These are phyloP conservation scores for Corylus heterophylla DNA, from an alignment of 306 rosid species.

Conservation along the genomic window DNA sequence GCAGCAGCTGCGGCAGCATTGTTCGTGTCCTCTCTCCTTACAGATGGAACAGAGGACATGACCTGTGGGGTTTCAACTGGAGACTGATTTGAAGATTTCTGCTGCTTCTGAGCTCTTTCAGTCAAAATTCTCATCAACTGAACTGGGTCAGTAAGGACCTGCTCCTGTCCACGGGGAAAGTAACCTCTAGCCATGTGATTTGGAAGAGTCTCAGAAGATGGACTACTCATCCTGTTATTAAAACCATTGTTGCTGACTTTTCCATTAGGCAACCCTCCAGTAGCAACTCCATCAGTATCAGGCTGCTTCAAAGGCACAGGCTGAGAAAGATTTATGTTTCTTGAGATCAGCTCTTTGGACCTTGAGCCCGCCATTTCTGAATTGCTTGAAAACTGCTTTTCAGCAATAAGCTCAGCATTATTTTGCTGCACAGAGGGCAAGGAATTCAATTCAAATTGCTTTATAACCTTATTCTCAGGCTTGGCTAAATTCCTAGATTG, in stretches of 20 bases:
- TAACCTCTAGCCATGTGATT: conserved; percentile 54
- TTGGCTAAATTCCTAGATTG: conserved; percentile 47
- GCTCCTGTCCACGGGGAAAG: conserved; percentile 65
- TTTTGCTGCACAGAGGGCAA: conserved; percentile 54
- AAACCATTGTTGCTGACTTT: conserved; percentile 38
- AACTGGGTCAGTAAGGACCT: conserved; percentile 71
- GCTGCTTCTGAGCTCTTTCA: conserved; percentile 72
- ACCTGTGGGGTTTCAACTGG: conserved; percentile 52
- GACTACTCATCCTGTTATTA: conserved; percentile 48
- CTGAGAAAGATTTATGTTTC: conserved; percentile 46
- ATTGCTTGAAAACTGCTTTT: conserved; percentile 54
- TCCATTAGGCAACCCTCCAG: conserved; percentile 72
- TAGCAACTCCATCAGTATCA: conserved; percentile 53
- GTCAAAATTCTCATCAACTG: conserved; percentile 76
- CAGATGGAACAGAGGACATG: conserved; percentile 53
- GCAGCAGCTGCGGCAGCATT: conserved; percentile 93
- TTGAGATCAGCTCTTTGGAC: conserved; percentile 57
- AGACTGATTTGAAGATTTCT: conserved; percentile 57
- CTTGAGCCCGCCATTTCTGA: conserved; percentile 51
- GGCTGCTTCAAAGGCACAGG: conserved; percentile 62
- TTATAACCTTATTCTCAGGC: conserved; percentile 59
- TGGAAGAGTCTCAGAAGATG: conserved; percentile 58
- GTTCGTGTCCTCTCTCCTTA: conserved; percentile 54
- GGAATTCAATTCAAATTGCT: conserved; percentile 77
- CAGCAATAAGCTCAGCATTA: conserved; percentile 51